Conservation (phyloP, 148 eudicot species). For the Chenopodium album region DNA sequence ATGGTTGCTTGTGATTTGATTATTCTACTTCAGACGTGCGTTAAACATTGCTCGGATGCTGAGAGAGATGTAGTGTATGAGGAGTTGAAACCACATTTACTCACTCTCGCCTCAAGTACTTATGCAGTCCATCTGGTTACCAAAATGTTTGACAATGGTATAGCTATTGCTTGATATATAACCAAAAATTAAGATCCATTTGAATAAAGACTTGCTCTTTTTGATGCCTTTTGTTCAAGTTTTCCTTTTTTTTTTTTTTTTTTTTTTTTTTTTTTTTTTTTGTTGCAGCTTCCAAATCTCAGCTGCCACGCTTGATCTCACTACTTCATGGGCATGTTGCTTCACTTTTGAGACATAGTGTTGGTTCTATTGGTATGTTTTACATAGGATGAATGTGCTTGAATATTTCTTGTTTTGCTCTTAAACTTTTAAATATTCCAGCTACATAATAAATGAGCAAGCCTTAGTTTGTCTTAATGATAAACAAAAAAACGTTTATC, state of each 20-base stretch:
- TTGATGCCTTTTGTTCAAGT: not conserved
- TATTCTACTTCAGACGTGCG: constrained; percentile 62
- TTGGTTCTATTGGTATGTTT: constrained; percentile 86
- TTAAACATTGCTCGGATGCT: constrained; percentile 78
- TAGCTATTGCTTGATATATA: constrained; percentile 3
- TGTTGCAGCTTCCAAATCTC: constrained; percentile 78
- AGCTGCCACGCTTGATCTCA: constrained; percentile 70
- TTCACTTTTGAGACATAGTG: constrained; percentile 80
- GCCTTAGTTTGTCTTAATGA: too few species aligned
- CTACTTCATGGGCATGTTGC: constrained; percentile 90
- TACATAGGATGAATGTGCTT: not conserved
- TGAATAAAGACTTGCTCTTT: not conserved
- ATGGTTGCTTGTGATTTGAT: constrained; percentile 6
- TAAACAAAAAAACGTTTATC: too few species aligned
- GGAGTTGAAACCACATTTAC: constrained; percentile 85
- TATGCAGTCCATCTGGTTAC: constrained; percentile 90
- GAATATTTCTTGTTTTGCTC: not conserved
- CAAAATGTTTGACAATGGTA: constrained; percentile 93
- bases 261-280: not conserved
- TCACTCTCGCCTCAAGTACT: constrained; percentile 67
- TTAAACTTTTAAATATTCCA: not conserved
- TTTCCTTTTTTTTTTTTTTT: not conserved
- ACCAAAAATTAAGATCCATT: not conserved
- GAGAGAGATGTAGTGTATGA: constrained; percentile 70
- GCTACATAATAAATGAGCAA: too few species aligned